phyloP scores from a whole-genome alignment of 2,329 filamentous ascomycete species.

The Madurella fahalii region DNA sequence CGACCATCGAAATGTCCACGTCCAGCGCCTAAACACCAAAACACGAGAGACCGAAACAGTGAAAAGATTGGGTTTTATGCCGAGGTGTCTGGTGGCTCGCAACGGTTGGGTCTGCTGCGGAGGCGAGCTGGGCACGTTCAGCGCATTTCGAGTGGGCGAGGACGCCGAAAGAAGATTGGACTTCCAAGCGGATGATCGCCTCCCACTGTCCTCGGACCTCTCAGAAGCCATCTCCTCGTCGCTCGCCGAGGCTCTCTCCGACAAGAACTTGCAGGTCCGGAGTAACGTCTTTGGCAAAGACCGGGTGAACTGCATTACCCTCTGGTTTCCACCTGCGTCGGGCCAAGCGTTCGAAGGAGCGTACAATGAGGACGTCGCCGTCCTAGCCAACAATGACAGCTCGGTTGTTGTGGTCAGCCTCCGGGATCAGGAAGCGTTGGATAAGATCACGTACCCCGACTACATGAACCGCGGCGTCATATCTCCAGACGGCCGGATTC shows the following conservation, averaged over 20 bases:
- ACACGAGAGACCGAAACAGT: slow-evolving; percentile 69
- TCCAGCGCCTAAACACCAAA: slow-evolving; percentile 66
- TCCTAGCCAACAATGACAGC: slow-evolving; percentile 87
- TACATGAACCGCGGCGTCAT: slow-evolving; percentile 93
- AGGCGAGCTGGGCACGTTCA: slow-evolving; percentile 83
- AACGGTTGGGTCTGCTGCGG: slow-evolving; percentile 89
- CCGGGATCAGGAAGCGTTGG: slow-evolving; percentile 58
- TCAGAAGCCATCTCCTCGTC: slow-evolving; percentile 28
- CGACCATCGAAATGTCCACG: slow-evolving; percentile 60
- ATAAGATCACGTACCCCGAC: slow-evolving; percentile 70
- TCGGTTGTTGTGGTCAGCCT: slow-evolving; percentile 82
- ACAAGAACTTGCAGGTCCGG: slow-evolving; percentile 46
- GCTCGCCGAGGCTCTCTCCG: slow-evolving; percentile 38
- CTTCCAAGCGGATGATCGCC: slow-evolving; percentile 27
- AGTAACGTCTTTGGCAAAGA: slow-evolving; percentile 54
- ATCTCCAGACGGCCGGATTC: slow-evolving; percentile 76
- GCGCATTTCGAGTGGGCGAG: slow-evolving; percentile 63
- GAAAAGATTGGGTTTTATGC: slow-evolving; percentile 65
- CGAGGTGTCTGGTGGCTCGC: slow-evolving; percentile 83
- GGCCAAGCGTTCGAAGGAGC: slow-evolving; percentile 31
- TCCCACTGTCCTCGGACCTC: slow-evolving; percentile 30
- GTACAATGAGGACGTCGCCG: slow-evolving; percentile 56
- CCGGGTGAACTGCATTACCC: slow-evolving; percentile 62
- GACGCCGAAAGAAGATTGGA: slow-evolving; percentile 21
- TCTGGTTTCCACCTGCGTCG: slow-evolving; percentile 53